Base-by-base conservation (phyloP, 495 filamentous ascomycete genomes). In the Aspergillus saccharolyticus region DNA sequence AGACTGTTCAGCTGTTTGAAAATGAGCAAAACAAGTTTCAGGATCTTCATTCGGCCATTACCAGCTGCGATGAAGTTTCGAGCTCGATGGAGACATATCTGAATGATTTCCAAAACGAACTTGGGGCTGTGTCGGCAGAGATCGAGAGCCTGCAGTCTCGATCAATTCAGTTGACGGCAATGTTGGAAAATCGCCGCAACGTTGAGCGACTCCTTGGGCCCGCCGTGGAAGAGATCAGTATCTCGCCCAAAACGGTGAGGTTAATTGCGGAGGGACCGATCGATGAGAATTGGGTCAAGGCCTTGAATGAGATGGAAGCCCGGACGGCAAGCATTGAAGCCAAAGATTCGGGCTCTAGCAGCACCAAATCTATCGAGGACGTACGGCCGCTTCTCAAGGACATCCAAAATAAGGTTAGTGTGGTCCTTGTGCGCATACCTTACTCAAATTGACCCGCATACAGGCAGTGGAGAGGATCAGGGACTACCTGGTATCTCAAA, bases 141-240 rank as follows among this genome's bases (percentile, higher is more conserved):
- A 98, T 98, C 24, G 95, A 98, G 72, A 90, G 83, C 15, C 76
- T 98, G 17, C 94, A 98, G 70, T 83, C 86, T 30, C 85, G 91
- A 17, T 97, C 94, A 2, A 83, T 85, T 5, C 83, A 87, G 30
- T 70, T 98, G 58, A 97, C 92, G 61, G 83, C 86, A n/a, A 85
- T 90, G 69, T 73, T 97, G 30, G 88, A 93, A 64, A 97, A 97
- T 63, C 78, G 94, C 20, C 91, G 88, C 63, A 82, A 86, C 18
- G 91, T 97, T 8, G 94, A 98, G 71, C 91, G 89, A 69, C 76
- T 89, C 1, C 76, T 98, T 10, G 95, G 89, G 0, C 95, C 94
- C 0, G 83, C 92, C 5, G 89, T 98, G 50, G 95, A 97, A 66
- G 91, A 96, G 58, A 86, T 96, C 51, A 91, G 86, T 58, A 79